Evolutionary conservation across 768 basidiomycete species (phyloP).

Genomic region (Leccinum incarnatum): DNA sequence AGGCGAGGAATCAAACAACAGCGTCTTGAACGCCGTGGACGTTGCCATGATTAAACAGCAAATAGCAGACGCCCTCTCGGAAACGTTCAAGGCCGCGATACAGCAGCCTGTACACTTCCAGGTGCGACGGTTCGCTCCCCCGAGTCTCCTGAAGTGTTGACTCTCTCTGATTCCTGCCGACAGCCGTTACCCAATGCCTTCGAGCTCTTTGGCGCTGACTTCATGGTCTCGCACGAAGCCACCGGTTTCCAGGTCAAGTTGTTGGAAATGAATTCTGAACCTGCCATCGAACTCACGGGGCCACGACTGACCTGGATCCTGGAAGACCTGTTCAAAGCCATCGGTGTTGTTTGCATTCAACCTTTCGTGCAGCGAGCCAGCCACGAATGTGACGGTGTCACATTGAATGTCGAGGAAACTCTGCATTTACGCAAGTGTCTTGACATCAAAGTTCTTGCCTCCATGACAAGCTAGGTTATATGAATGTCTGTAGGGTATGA

Average conservation of each 20-base stretch:
- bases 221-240: slow-evolving; percentile 60
- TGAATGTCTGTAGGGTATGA: not conserved
- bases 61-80: slow-evolving; percentile 64
- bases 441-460: slow-evolving; percentile 48
- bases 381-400: not conserved
- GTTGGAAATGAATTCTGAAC: slow-evolving; percentile 92
- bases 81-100: slow-evolving; percentile 83
- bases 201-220: slow-evolving; percentile 94
- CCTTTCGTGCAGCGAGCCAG: slow-evolving; percentile 46
- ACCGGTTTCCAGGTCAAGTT: slow-evolving; percentile 60
- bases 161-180: not conserved
- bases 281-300: slow-evolving; percentile 93
- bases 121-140: slow-evolving; percentile 37
- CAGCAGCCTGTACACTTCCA: slow-evolving; percentile 84
- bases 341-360: slow-evolving; percentile 62
- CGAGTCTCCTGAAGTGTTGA: no score
- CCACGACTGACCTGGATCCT: slow-evolving; percentile 77
- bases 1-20: slow-evolving; percentile 21
- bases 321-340: slow-evolving; percentile 73
- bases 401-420: slow-evolving; percentile 54
- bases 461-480: slow-evolving; percentile 4
- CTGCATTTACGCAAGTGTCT: slow-evolving; percentile 65
- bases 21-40: slow-evolving; percentile 30
- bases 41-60: slow-evolving; percentile 54
- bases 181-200: slow-evolving; percentile 90